phyloP scores from a whole-genome alignment of 1,139 yeast genomes.

The Diutina catenulata region DNA sequence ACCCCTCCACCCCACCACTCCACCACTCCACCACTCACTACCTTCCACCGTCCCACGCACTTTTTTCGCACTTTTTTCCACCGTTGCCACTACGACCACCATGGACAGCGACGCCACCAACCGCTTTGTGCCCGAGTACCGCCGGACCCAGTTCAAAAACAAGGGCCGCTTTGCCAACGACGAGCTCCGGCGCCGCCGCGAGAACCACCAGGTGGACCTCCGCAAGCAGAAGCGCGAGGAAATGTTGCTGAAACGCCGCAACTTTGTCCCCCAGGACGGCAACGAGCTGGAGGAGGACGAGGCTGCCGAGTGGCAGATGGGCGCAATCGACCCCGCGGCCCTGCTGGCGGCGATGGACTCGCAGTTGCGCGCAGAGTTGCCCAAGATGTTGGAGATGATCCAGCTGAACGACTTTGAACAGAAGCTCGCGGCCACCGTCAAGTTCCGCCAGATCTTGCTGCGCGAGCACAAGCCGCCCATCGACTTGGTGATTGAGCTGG shows the following conservation, averaged over 20 bases:
- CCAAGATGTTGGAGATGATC: constrained; percentile 75
- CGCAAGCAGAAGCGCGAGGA: constrained; percentile 96
- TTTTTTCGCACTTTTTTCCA: background rate
- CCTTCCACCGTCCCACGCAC: background rate
- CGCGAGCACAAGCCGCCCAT: constrained; percentile 98
- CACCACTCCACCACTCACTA: too few relatives aligned
- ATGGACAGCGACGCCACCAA: constrained; percentile 74
- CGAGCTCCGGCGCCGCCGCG: constrained; percentile 95
- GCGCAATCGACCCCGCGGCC: constrained; percentile 12
- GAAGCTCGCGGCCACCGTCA: constrained; percentile 82
- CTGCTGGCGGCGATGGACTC: constrained; percentile 33
- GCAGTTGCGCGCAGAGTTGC: constrained; percentile 63
- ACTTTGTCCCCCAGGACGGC: constrained; percentile 29
- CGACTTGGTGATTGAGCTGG: constrained; percentile 82
- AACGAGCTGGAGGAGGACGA: constrained; percentile 37
- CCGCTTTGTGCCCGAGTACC: constrained; percentile 92
- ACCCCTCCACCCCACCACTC: too few relatives aligned
- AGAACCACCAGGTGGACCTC: constrained; percentile 92
- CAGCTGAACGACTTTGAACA: constrained; percentile 66
- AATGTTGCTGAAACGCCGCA: constrained; percentile 85
- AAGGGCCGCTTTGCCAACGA: constrained; percentile 91
- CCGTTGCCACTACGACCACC: constrained; percentile 6
- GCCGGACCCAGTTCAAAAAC: constrained; percentile 93
- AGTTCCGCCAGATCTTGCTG: constrained; percentile 85
- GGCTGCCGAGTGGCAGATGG: constrained; percentile 16